Evolutionary conservation across 1,284 basidiomycete genomes (phyloP).

Genomic region (Cutaneotrichosporon daszewskae): DNA sequence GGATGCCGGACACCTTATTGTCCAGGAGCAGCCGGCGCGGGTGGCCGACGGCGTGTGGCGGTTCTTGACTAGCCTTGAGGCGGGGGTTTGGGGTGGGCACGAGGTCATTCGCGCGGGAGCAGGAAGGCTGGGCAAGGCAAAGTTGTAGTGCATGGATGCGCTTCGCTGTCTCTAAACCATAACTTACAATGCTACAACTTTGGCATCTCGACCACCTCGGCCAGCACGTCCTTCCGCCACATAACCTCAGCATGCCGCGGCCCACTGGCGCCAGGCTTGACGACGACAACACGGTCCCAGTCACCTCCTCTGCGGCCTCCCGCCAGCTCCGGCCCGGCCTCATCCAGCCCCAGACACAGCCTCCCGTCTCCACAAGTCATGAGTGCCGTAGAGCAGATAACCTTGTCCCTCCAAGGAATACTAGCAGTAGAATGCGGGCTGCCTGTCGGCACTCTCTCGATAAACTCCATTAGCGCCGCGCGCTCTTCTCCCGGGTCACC

Average conservation of each 20-base stretch:
- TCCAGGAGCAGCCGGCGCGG: too few relatives aligned
- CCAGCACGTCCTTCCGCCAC: not conserved
- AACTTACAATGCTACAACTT: too few relatives aligned
- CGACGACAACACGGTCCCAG: conserved; percentile 14
- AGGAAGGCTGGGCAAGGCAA: too few relatives aligned
- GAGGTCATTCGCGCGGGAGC: too few relatives aligned
- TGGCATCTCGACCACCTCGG: too few relatives aligned
- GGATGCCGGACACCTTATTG: too few relatives aligned
- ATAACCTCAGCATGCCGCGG: not conserved
- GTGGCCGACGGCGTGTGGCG: too few relatives aligned
- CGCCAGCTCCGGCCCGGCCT: conserved; percentile 12
- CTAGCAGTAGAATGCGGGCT: conserved; percentile 1
- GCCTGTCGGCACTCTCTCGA: conserved; percentile 8
- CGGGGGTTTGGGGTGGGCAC: conserved; percentile 11
- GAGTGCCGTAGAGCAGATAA: conserved; percentile 7
- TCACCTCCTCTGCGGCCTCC: conserved; percentile 7
- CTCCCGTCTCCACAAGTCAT: conserved; percentile 1
- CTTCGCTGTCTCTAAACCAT: too few relatives aligned
- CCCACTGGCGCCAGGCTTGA: not conserved
- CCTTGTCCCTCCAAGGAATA: conserved; percentile 14
- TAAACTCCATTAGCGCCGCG: conserved; percentile 1
- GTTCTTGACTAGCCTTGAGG: conserved; percentile 8
- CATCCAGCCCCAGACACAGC: conserved; percentile 6
- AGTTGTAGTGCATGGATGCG: too few relatives aligned
- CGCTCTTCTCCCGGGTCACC: conserved; percentile 10